phyloP scores from a whole-genome alignment of 2,329 filamentous ascomycete species.

The Penicillium sp. region DNA sequence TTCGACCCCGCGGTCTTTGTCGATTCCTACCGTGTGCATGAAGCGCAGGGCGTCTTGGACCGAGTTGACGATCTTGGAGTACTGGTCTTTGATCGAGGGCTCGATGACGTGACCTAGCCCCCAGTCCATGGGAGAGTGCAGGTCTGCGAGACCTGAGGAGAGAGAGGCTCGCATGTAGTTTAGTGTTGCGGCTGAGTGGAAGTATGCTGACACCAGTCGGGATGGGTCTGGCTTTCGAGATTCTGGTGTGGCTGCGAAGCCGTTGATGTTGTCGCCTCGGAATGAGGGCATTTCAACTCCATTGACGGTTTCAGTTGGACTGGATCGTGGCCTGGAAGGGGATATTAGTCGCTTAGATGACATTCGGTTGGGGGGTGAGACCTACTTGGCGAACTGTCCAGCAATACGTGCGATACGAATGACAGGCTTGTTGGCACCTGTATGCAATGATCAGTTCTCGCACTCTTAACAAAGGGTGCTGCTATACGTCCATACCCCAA shows the following conservation, averaged over 20 bases:
- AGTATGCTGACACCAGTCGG: constrained; percentile 87
- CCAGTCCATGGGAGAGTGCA: constrained; percentile 94
- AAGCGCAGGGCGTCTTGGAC: constrained; percentile 91
- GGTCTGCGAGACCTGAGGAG: constrained; percentile 84
- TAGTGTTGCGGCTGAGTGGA: constrained; percentile 89
- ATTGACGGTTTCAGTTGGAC: constrained; percentile 78
- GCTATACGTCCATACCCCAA: constrained; percentile 61
- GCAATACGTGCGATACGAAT: constrained; percentile 95
- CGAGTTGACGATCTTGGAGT: constrained; percentile 78
- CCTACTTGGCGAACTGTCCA: constrained; percentile 87
- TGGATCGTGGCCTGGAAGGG: constrained; percentile 68
- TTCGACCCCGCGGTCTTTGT: constrained; percentile 79
- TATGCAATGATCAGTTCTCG: constrained; percentile 14
- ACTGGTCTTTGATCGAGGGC: constrained; percentile 79
- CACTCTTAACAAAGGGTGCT: background rate
- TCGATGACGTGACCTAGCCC: constrained; percentile 88
- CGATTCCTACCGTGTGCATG: constrained; percentile 90
- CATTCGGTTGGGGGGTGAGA: background rate
- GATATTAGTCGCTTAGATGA: background rate
- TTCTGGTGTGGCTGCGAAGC: constrained; percentile 66
- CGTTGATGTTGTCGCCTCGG: constrained; percentile 93
- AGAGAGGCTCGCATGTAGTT: constrained; percentile 89
- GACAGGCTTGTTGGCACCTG: constrained; percentile 69
- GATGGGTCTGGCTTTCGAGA: constrained; percentile 79
- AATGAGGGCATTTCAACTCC: constrained; percentile 85